Evolutionary conservation across 352 stramenopile genomes (phyloP).

Genomic region (Globisporangium alternatum): DNA sequence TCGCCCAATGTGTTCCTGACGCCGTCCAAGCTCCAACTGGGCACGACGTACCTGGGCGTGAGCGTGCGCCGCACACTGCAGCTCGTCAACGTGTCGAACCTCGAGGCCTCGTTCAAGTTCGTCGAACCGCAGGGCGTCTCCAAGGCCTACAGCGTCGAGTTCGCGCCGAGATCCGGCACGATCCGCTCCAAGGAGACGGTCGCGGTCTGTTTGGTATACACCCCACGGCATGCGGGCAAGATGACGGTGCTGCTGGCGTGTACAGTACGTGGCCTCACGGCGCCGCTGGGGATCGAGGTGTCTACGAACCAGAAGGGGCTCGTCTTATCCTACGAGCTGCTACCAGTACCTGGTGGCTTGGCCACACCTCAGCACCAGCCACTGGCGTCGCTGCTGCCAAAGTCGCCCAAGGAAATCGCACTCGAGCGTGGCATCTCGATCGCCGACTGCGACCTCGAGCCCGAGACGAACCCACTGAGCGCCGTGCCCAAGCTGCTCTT

Average conservation of each 20-base stretch:
- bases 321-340: slow-evolving; percentile 73
- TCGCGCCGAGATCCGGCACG: slow-evolving; percentile 39
- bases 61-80: slow-evolving; percentile 38
- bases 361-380: background rate
- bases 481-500: slow-evolving; percentile 56
- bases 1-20: slow-evolving; percentile 72
- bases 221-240: slow-evolving; percentile 42
- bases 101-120: slow-evolving; percentile 75
- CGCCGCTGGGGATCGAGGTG: slow-evolving; percentile 63
- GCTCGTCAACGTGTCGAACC: slow-evolving; percentile 81
- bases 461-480: slow-evolving; percentile 32
- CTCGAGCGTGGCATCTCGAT: slow-evolving; percentile 35
- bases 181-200: slow-evolving; percentile 68
- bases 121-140: slow-evolving; percentile 55
- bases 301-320: slow-evolving; percentile 69
- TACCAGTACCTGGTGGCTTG: slow-evolving; percentile 1
- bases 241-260: slow-evolving; percentile 62
- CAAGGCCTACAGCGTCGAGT: slow-evolving; percentile 43
- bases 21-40: slow-evolving; percentile 40
- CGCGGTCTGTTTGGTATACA: slow-evolving; percentile 49
- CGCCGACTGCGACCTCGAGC: slow-evolving; percentile 44
- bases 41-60: slow-evolving; percentile 69
- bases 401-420: slow-evolving; percentile 39
- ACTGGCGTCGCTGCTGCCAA: slow-evolving; percentile 15
- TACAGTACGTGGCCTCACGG: slow-evolving; percentile 49